A percentile compares a stretch with the other conserved stretches of the same genome.
phyloP scores from a whole-genome alignment of 176 grass and related monocot species.

The Musa itinerans region DNA sequence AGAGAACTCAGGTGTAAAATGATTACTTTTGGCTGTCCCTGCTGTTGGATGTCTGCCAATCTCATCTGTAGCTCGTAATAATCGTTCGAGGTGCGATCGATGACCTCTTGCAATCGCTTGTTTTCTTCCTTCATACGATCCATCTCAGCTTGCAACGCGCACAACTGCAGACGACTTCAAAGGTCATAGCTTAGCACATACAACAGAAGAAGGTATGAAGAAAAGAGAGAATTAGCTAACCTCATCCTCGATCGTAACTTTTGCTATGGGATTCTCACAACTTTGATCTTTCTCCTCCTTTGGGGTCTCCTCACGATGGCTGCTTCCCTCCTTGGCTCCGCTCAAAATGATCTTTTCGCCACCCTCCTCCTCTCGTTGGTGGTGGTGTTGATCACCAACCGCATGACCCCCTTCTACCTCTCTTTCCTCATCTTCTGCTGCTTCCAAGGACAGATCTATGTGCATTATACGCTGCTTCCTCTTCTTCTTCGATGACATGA shows the following conservation, averaged over 20 bases:
- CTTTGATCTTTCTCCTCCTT: slow-evolving; percentile 24
- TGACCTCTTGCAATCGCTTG: slow-evolving; percentile 36
- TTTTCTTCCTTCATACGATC: slow-evolving; percentile 89
- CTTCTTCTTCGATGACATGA: slow-evolving; percentile 20
- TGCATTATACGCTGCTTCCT: slow-evolving; percentile 29
- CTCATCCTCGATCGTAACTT: neutral
- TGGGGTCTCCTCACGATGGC: slow-evolving; percentile 22
- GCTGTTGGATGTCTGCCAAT: slow-evolving; percentile 45
- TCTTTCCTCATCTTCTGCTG: slow-evolving; percentile 3
- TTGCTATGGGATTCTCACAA: neutral
- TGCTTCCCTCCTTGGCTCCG: neutral
- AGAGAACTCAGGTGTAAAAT: neutral
- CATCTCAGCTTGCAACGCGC: slow-evolving; percentile 64
- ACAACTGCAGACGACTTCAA: slow-evolving; percentile 31
- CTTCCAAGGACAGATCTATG: slow-evolving; percentile 61
- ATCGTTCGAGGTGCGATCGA: slow-evolving; percentile 51
- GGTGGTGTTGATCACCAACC: too few relatives aligned
- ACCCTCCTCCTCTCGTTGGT: slow-evolving; percentile 22
- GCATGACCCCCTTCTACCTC: neutral
- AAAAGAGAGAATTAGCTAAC: neutral
- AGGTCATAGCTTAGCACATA: too few relatives aligned
- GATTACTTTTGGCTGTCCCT: slow-evolving; percentile 41
- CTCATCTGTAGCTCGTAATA: slow-evolving; percentile 70
- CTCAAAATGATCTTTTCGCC: slow-evolving; percentile 12
- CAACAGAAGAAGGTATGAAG: neutral